phyloP scores from a whole-genome alignment of 495 filamentous ascomycete species.

The Hypoxylon fragiforme region DNA sequence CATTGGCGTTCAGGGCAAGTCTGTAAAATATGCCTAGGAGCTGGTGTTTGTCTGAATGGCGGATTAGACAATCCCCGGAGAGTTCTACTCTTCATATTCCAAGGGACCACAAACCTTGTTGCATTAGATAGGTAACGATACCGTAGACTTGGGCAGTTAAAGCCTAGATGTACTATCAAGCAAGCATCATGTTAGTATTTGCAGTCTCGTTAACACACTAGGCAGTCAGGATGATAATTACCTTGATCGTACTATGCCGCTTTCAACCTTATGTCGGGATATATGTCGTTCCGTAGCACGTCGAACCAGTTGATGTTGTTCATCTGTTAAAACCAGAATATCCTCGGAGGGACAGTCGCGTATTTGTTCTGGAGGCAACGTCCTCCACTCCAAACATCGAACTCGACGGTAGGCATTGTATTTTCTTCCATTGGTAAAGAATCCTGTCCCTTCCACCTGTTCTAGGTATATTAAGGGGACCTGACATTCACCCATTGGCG shows the following conservation, averaged over 20 bases:
- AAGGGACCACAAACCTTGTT: too few species aligned
- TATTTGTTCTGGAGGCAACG: constrained; percentile 4
- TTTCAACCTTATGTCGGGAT: background rate
- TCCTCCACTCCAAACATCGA: constrained; percentile 12
- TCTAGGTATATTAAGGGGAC: constrained; percentile 15
- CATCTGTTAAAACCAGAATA: constrained; percentile 9
- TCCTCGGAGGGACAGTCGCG: constrained; percentile 1
- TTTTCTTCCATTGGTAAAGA: background rate
- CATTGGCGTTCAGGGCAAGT: too few species aligned
- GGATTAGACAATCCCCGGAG: too few species aligned
- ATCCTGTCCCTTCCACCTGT: background rate
- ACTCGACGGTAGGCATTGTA: constrained; percentile 12
- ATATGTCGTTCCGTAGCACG: background rate
- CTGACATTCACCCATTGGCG: constrained; percentile 6
- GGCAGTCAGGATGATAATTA: too few species aligned
- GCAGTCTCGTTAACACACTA: too few species aligned
- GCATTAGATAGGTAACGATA: too few species aligned
- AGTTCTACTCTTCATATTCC: too few species aligned
- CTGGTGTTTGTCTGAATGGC: too few species aligned
- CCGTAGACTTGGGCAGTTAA: too few species aligned
- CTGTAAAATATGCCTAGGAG: too few species aligned
- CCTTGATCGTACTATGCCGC: background rate
- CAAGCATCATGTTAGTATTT: too few species aligned
- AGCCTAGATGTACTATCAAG: too few species aligned
- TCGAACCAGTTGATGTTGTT: constrained; percentile 11